Evolutionary conservation across 1,284 basidiomycete species (phyloP).

Genomic region (Pterulicium gracile): DNA sequence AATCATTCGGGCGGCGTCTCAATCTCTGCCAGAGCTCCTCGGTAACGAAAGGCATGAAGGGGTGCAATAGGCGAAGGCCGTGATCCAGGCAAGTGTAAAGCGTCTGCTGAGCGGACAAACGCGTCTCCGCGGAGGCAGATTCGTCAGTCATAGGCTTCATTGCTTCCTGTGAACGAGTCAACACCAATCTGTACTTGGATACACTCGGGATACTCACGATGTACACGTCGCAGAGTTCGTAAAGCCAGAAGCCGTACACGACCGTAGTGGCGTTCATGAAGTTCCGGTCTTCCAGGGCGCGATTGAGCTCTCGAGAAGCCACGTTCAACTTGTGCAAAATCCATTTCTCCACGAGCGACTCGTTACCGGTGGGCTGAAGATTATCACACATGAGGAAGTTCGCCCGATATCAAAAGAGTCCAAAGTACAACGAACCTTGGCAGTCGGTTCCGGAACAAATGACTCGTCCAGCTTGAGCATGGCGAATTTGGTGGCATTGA

Average conservation of each 20-base stretch:
- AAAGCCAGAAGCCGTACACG: slow-evolving; percentile 94
- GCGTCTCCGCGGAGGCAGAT: slow-evolving; percentile 47
- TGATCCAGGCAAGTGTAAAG: slow-evolving; percentile 91
- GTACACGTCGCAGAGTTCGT: slow-evolving; percentile 98
- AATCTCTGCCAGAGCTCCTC: slow-evolving; percentile 98
- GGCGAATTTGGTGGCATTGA: slow-evolving; percentile 98
- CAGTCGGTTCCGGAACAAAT: slow-evolving; percentile 65
- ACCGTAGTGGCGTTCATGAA: slow-evolving; percentile 87
- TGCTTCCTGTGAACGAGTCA: slow-evolving; percentile 56
- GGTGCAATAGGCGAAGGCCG: slow-evolving; percentile 86
- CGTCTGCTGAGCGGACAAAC: slow-evolving; percentile 88
- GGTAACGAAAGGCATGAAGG: slow-evolving; percentile 99
- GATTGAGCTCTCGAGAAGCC: slow-evolving; percentile 72
- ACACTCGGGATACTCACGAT: slow-evolving; percentile 44
- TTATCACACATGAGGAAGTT: background rate
- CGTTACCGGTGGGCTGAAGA: slow-evolving; percentile 74
- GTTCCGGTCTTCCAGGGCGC: slow-evolving; percentile 69
- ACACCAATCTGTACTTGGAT: slow-evolving; percentile 5
- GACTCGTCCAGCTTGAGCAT: slow-evolving; percentile 85
- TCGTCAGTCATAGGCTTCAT: slow-evolving; percentile 96
- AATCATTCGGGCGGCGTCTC: slow-evolving; percentile 75
- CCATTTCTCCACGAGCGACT: slow-evolving; percentile 93
- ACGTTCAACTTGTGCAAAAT: slow-evolving; percentile 90
- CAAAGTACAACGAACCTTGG: slow-evolving; percentile 54
- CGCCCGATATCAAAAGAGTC: background rate